Evolutionary conservation across 2,329 filamentous ascomycete species (phyloP), one percentile per base, ranked within the genome.

Genomic region (Fonsecaea erecta): DNA sequence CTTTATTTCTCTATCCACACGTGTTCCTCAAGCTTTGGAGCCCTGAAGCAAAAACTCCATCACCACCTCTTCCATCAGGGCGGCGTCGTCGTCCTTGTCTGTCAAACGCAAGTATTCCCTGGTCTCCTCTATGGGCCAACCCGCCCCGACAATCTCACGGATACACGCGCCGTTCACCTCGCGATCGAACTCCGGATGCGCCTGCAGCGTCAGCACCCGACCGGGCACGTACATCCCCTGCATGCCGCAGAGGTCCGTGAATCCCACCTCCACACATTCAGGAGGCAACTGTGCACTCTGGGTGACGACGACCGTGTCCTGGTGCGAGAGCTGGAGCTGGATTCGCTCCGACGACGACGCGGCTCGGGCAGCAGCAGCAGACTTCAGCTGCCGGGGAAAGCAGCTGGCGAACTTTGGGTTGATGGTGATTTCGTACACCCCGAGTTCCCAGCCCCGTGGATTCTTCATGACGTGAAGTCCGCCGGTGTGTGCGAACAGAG

Each of bases 301-400:
- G 9, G 51, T 53, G 7, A 53, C 51, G 24, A 53, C 16, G 4
- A 53, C 51, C 14, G 51, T 34, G 26, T 53, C 51, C n/a, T 53
- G 51, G 26, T 53, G 51, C 51, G 51, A 53, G 26, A 53, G 51
- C n/a, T 53, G 51, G 26, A 53, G 51, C n/a, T 53, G 51, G n/a
- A 53, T 52, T n/a, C 26, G 26, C n/a, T n/a, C n/a, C 26, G 51
- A 11, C 24, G 48, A 28, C 43, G 43, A 48, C 6, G 43, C 18
- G 6, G n/a, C n/a, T n/a, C 43, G 43, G 7, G 43, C 8, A 3
- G 16, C 1, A 9, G 43, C 8, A 3, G 16, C 1, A 9, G 26
- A 30, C 14, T 53, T 53, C 26, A 53, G 30, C 12, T 53, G 51
- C 2, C 51, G 26, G 2, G 51, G 51, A 12, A 53, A 53, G n/a